Evolutionary conservation across 2,329 filamentous ascomycete genomes (phyloP).

Genomic region (Cordyceps farinosa): DNA sequence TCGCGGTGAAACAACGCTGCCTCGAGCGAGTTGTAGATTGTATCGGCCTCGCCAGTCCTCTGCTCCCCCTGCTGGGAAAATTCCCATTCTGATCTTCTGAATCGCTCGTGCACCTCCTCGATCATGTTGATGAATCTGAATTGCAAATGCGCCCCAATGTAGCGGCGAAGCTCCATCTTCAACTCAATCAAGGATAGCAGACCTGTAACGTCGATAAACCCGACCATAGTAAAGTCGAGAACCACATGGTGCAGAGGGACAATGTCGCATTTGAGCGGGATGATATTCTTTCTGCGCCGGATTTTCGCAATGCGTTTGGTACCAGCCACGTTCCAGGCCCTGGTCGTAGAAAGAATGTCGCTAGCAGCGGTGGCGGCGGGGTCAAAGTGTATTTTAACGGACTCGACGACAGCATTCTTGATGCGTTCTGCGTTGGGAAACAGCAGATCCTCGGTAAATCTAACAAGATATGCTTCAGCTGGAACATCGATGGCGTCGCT

Average conservation of each 20-base stretch:
- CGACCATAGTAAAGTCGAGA: conserved; percentile 49
- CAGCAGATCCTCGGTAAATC: conserved; percentile 55
- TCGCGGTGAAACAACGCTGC: conserved; percentile 21
- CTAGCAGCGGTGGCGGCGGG: conserved; percentile 41
- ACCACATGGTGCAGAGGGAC: conserved; percentile 46
- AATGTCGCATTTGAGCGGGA: conserved; percentile 29
- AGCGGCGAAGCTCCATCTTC: conserved; percentile 45
- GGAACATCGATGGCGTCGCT: conserved; percentile 31
- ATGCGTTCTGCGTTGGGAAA: conserved; percentile 58
- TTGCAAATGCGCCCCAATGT: conserved; percentile 43
- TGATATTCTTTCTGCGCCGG: conserved; percentile 37
- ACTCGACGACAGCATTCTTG: conserved; percentile 47
- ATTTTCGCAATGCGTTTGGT: conserved; percentile 45
- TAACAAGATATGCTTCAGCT: conserved; percentile 52
- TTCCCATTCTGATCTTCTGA: conserved; percentile 37
- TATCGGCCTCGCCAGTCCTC: conserved; percentile 21
- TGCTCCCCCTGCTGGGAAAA: conserved; percentile 30
- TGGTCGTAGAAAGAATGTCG: conserved; percentile 36
- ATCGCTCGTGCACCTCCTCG: conserved; percentile 37
- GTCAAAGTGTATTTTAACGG: conserved; percentile 39
- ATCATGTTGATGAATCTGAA: conserved; percentile 48
- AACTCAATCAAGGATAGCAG: conserved; percentile 47
- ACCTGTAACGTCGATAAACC: conserved; percentile 52
- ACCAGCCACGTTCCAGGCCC: conserved; percentile 53
- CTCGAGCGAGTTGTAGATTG: conserved; percentile 23